Conservation (phyloP, 345 rosid species). For the Corchorus capsularis region DNA sequence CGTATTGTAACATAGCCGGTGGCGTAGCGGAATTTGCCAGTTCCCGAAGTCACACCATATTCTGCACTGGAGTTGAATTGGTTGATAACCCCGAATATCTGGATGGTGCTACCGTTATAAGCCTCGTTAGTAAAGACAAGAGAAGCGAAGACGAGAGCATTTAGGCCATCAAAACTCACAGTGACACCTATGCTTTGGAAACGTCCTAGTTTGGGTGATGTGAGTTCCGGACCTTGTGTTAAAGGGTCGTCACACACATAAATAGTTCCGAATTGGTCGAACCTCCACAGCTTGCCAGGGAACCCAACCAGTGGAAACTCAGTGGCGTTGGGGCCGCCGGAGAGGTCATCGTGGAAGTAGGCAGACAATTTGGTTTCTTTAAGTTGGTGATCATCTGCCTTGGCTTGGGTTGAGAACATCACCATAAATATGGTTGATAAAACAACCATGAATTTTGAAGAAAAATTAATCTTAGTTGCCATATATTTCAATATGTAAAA, state of each 20-base stretch:
- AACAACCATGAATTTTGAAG: neutral
- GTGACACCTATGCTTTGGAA: constrained; percentile 9
- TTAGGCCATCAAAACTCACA: constrained; percentile 1
- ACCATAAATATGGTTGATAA: neutral
- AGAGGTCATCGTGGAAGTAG: too few relatives aligned
- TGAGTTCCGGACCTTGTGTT: neutral
- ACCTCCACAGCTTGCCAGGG: constrained; percentile 5
- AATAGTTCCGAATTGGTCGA: constrained; percentile 16
- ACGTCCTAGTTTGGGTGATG: constrained; percentile 8
- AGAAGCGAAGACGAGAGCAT: neutral
- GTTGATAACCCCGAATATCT: constrained; percentile 6
- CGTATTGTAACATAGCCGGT: constrained; percentile 13
- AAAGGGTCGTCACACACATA: neutral
- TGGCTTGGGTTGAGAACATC: neutral
- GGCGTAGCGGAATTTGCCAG: neutral
- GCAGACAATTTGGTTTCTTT: too few relatives aligned
- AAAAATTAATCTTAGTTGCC: too few relatives aligned
- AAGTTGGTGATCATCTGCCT: too few relatives aligned
- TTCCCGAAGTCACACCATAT: neutral
- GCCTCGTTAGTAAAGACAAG: neutral
- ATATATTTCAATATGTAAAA: too few relatives aligned
- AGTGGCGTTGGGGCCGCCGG: too few relatives aligned
- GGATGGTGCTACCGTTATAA: neutral
- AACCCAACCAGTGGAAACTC: constrained; percentile 8
- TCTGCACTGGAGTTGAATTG: constrained; percentile 10